Evolutionary conservation across 2,329 filamentous ascomycete species (phyloP).

Genomic region (Sclerotinia glacialis): DNA sequence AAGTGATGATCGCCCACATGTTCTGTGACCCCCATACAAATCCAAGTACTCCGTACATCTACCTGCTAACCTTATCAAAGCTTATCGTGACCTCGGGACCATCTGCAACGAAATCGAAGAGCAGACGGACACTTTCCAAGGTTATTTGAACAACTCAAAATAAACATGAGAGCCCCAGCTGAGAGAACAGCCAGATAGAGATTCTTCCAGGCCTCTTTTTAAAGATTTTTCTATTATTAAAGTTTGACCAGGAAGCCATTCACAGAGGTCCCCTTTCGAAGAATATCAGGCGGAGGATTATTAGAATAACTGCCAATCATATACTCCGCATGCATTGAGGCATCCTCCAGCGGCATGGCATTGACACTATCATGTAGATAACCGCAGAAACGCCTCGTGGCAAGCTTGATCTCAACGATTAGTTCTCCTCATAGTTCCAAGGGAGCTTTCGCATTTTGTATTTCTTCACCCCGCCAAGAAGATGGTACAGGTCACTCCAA

Average conservation of each 20-base stretch:
- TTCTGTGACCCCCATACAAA: conserved; percentile 11
- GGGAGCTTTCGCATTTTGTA: conserved; percentile 1
- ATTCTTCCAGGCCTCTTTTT: neutral
- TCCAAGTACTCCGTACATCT: neutral
- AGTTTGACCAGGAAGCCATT: neutral
- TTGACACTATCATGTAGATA: conserved; percentile 26
- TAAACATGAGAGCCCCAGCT: neutral
- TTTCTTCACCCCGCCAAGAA: conserved; percentile 15
- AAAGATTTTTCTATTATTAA: neutral
- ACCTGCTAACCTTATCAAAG: neutral
- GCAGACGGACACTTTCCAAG: conserved; percentile 10
- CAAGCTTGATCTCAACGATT: conserved; percentile 20
- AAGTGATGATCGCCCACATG: conserved; percentile 10
- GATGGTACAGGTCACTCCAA: conserved; percentile 16
- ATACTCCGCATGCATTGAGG: conserved; percentile 19
- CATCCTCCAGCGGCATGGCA: conserved; percentile 20
- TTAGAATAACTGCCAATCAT: conserved; percentile 16
- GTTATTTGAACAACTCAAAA: conserved; percentile 5
- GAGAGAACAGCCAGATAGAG: neutral
- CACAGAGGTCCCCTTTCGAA: conserved; percentile 19
- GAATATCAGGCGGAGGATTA: conserved; percentile 27
- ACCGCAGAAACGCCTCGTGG: conserved; percentile 32
- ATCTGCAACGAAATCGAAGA: conserved; percentile 8
- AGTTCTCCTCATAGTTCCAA: neutral
- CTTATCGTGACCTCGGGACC: conserved; percentile 21